Conservation (phyloP, 805 yeast species). For the Sugiyamaella boreocaroliniensis region DNA sequence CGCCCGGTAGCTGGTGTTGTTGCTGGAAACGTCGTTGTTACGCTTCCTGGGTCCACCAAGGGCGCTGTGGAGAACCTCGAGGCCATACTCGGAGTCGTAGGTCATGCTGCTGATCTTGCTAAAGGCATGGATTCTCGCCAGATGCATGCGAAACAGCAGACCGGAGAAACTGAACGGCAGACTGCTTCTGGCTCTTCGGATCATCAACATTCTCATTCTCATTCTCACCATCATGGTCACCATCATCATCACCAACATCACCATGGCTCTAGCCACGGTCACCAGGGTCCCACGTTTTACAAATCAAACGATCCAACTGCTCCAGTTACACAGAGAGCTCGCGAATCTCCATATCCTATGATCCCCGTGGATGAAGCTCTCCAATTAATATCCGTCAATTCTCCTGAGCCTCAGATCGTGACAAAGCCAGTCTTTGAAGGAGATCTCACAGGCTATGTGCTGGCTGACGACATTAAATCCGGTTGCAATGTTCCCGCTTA, state of each 20-base stretch:
- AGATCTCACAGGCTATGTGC: slow-evolving; percentile 34
- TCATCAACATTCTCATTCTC: slow-evolving; percentile 13
- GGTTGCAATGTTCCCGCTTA: slow-evolving; percentile 41
- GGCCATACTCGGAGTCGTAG: slow-evolving; percentile 34
- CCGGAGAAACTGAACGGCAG: not conserved
- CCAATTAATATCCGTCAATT: slow-evolving; percentile 28
- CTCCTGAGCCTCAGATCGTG: slow-evolving; percentile 29
- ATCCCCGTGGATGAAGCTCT: slow-evolving; percentile 39
- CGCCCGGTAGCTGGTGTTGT: slow-evolving; percentile 46
- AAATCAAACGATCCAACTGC: slow-evolving; percentile 31
- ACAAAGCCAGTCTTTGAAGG: slow-evolving; percentile 27
- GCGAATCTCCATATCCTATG: slow-evolving; percentile 46
- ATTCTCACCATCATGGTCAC: slow-evolving; percentile 16
- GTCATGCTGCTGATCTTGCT: slow-evolving; percentile 40
- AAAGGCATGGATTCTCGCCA: slow-evolving; percentile 34
- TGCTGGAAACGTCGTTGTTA: slow-evolving; percentile 35
- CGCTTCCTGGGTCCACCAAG: slow-evolving; percentile 49
- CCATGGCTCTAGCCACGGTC: slow-evolving; percentile 10
- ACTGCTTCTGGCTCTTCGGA: not conserved
- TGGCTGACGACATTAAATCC: slow-evolving; percentile 39
- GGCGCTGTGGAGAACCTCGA: slow-evolving; percentile 42
- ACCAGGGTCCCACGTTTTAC: slow-evolving; percentile 35
- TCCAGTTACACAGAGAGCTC: slow-evolving; percentile 38
- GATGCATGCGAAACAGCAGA: slow-evolving; percentile 27
- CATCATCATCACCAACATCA: slow-evolving; percentile 16